These are phyloP conservation scores for Ascochyta viciae-villosae DNA, from an alignment of 2,329 filamentous ascomycete genomes.

Conservation along the genomic window DNA sequence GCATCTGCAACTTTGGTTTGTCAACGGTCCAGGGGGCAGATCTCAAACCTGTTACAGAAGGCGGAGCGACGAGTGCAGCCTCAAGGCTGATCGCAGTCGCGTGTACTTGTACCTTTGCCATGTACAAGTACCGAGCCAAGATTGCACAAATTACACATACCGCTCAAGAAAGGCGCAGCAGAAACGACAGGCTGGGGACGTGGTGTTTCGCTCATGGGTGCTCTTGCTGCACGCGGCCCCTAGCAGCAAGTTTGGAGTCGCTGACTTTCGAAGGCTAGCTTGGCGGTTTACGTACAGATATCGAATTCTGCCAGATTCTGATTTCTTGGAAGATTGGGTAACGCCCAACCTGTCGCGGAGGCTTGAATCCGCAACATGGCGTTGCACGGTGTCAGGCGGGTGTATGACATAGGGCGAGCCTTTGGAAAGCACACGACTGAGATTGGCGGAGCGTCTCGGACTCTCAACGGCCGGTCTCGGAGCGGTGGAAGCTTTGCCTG, in stretches of 20 bases:
- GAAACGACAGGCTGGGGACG: background rate
- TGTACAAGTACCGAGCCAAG: conserved; percentile 4
- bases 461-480: conserved; percentile 23
- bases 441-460: conserved; percentile 31
- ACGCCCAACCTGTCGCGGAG: conserved; percentile 17
- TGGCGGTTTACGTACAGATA: conserved; percentile 33
- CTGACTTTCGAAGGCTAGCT: conserved; percentile 22
- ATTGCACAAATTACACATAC: conserved; percentile 7
- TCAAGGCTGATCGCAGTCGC: conserved; percentile 2
- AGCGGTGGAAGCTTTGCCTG: conserved; percentile 32
- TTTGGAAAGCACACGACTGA: conserved; percentile 4
- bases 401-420: conserved; percentile 27
- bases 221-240: conserved; percentile 17
- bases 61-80: conserved; percentile 16
- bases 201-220: conserved; percentile 4
- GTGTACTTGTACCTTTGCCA: background rate
- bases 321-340: conserved; percentile 18
- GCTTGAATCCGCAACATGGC: conserved; percentile 16
- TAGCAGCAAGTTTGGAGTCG: conserved; percentile 29
- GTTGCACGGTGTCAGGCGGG: conserved; percentile 18
- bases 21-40: conserved; percentile 4
- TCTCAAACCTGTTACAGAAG: conserved; percentile 8
- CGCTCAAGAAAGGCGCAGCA: background rate
- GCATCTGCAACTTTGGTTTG: conserved; percentile 19
- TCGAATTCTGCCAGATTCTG: conserved; percentile 18